Conservation (phyloP, 148 eudicot species). For the Rhododendron mucronatum region DNA sequence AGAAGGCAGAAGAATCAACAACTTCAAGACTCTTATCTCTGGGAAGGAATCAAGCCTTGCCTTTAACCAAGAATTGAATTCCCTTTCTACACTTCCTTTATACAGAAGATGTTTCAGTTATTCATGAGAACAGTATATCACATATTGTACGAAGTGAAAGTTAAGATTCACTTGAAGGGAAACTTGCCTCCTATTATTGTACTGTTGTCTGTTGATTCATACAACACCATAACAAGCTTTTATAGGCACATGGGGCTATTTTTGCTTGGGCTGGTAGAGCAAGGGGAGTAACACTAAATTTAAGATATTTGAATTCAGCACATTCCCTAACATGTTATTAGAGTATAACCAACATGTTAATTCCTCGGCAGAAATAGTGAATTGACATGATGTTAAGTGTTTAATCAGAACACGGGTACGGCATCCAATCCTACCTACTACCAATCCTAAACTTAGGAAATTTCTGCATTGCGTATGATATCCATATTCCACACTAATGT, state of each 20-base stretch:
- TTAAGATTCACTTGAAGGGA: neutral
- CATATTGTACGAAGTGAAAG: neutral
- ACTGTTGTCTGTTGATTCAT: neutral
- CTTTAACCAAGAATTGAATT: neutral
- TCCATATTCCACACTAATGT: neutral
- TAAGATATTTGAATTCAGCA: neutral
- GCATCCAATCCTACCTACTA: neutral
- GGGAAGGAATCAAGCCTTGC: neutral
- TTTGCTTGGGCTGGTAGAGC: neutral
- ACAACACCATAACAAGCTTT: neutral
- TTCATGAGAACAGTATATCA: neutral
- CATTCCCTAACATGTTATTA: neutral
- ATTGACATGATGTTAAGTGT: neutral
- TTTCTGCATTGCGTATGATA: neutral
- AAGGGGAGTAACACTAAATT: neutral
- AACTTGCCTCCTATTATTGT: neutral
- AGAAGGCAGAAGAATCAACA: neutral
- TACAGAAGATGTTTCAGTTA: neutral
- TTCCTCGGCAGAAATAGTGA: neutral
- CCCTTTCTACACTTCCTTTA: neutral
- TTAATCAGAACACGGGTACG: neutral
- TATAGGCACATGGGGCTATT: neutral
- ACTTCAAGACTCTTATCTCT: neutral
- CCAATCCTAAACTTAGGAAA: neutral
- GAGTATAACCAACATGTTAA: neutral